A percentile compares a stretch with the other conserved stretches of the same genome.
Conservation (phyloP, 176 grass and related monocot species). For the Carex parvula region DNA sequence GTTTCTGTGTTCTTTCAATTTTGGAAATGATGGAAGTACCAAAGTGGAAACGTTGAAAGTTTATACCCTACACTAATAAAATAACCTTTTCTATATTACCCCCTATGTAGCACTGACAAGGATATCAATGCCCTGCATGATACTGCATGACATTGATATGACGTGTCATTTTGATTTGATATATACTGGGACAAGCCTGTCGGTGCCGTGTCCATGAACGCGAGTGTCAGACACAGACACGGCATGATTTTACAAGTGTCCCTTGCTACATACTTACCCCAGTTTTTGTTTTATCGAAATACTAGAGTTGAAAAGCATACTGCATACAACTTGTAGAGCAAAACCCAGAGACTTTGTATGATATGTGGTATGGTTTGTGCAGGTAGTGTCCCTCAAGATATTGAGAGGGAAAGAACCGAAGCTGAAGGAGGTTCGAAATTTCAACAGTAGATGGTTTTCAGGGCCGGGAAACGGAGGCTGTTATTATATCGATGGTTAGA, state of each 20-base stretch:
- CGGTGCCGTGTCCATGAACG: no score
- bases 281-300: neutral
- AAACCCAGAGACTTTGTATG: neutral
- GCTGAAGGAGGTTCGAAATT: conserved; percentile 88
- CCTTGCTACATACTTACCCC: neutral
- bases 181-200: no score
- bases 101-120: no score
- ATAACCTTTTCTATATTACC: neutral
- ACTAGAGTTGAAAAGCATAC: neutral
- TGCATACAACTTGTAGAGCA: neutral
- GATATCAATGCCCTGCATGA: no score
- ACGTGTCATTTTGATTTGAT: no score
- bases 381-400: conserved; percentile 82
- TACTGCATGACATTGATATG: neutral
- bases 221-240: neutral
- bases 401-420: conserved; percentile 71
- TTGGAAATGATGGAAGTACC: neutral
- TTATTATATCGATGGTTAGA: conserved; percentile 93
- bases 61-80: neutral
- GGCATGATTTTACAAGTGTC: neutral
- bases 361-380: conserved; percentile 3
- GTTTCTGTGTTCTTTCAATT: neutral
- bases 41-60: neutral
- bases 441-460: conserved; percentile 97
- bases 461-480: conserved; percentile 91